A percentile compares a stretch with the other conserved stretches of the same genome.
Conservation (phyloP, 495 filamentous ascomycete species). For the Hyaloscypha bicolor region DNA sequence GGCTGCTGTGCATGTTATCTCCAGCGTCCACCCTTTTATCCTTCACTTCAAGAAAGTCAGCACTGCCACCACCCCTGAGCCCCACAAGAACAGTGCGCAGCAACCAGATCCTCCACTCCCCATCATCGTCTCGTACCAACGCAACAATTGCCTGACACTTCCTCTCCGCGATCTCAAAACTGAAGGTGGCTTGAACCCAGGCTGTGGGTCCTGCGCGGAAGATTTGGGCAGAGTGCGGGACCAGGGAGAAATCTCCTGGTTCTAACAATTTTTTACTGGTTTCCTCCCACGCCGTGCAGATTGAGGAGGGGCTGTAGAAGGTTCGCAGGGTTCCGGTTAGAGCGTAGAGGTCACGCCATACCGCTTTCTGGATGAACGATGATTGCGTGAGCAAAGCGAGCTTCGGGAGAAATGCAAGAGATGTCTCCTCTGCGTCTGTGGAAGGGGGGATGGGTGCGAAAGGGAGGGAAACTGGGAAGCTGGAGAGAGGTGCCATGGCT, state of each 20-base stretch:
- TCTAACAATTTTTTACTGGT: neutral
- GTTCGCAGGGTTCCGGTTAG: slow-evolving; percentile 6
- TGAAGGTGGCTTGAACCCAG: slow-evolving; percentile 3
- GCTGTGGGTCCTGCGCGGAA: too few relatives aligned
- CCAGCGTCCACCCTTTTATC: neutral
- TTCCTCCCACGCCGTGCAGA: slow-evolving; percentile 1
- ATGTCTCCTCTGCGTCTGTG: neutral
- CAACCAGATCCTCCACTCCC: slow-evolving; percentile 10
- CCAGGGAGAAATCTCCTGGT: too few relatives aligned
- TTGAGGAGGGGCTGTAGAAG: neutral
- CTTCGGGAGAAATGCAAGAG: neutral
- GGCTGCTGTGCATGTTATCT: too few relatives aligned
- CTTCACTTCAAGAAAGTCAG: neutral
- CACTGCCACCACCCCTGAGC: neutral
- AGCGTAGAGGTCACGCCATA: slow-evolving; percentile 10
- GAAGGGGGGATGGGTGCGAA: neutral
- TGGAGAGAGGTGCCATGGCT: neutral
- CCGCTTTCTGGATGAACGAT: neutral
- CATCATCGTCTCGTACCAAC: neutral
- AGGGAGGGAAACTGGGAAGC: neutral
- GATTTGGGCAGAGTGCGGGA: too few relatives aligned
- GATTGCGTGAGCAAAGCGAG: neutral
- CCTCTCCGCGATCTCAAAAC: slow-evolving; percentile 1
- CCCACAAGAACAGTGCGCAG: neutral
- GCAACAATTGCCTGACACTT: neutral